Evolutionary conservation across 495 filamentous ascomycete genomes (phyloP).

Genomic region (Beverwykella pulmonaria): DNA sequence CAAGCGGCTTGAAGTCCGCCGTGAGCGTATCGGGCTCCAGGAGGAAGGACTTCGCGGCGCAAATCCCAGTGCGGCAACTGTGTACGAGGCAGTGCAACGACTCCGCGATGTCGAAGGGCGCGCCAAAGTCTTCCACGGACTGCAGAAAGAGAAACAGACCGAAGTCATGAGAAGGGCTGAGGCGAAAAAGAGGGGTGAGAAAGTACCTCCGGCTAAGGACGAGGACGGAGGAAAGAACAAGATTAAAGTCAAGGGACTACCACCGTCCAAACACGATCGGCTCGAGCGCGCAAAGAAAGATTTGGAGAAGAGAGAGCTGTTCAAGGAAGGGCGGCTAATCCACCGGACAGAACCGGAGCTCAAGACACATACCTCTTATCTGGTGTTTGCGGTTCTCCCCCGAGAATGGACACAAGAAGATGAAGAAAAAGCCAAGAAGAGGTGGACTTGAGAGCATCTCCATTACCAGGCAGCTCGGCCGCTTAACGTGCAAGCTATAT

Average conservation of each 20-base stretch:
- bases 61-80: slow-evolving; percentile 62
- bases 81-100: slow-evolving; percentile 74
- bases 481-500: too few species aligned
- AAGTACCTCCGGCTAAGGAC: slow-evolving; percentile 11
- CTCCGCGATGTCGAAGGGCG: slow-evolving; percentile 72
- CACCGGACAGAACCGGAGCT: slow-evolving; percentile 83
- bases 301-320: slow-evolving; percentile 47
- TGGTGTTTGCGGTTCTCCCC: slow-evolving; percentile 90
- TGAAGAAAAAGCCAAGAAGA: slow-evolving; percentile 66
- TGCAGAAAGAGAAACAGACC: slow-evolving; percentile 44
- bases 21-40: slow-evolving; percentile 73
- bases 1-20: slow-evolving; percentile 73
- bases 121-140: slow-evolving; percentile 58
- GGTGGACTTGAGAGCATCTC: slow-evolving; percentile 56
- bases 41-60: slow-evolving; percentile 60
- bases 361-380: slow-evolving; percentile 92
- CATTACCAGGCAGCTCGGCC: too few species aligned
- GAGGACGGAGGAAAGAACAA: slow-evolving; percentile 28
- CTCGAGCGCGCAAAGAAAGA: slow-evolving; percentile 41
- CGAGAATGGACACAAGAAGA: slow-evolving; percentile 81
- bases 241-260: slow-evolving; percentile 28
- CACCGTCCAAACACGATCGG: slow-evolving; percentile 31
- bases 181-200: slow-evolving; percentile 30
- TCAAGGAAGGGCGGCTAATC: slow-evolving; percentile 69
- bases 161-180: slow-evolving; percentile 24